A percentile compares a stretch with the other conserved stretches of the same genome.
Evolutionary conservation across 2,329 filamentous ascomycete species (phyloP).

Genomic region (Aspergillus tubingensis): DNA sequence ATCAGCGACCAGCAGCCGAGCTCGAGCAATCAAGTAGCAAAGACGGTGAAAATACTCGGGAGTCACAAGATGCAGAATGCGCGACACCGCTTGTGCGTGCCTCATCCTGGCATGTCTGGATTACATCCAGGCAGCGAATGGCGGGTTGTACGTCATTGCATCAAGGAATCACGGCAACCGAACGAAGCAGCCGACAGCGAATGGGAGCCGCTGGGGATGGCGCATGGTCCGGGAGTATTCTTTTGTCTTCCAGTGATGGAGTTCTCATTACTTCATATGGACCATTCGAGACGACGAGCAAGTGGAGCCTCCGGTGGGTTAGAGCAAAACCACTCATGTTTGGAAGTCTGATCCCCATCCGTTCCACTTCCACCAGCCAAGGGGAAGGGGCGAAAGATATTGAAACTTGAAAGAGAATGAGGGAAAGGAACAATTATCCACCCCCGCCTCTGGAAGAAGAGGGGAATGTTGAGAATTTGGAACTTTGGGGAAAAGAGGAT

Average conservation of each 20-base stretch:
- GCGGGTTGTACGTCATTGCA: slow-evolving; percentile 2
- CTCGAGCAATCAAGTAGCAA: background rate
- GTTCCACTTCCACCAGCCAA: background rate
- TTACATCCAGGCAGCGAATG: background rate
- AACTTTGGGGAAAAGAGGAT: slow-evolving; percentile 4
- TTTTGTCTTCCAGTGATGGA: background rate
- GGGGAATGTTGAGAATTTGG: background rate
- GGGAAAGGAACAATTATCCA: background rate
- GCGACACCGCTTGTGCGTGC: slow-evolving; percentile 1
- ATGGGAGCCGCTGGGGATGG: background rate
- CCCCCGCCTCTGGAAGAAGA: background rate
- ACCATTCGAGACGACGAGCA: slow-evolving; percentile 7
- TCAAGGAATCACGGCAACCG: background rate
- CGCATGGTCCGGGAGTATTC: background rate
- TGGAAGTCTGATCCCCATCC: background rate
- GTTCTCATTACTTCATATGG: slow-evolving; percentile 18
- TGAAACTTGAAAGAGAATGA: no score
- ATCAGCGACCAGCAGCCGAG: background rate
- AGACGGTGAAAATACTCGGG: background rate
- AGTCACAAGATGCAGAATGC: slow-evolving; percentile 11
- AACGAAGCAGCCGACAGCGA: background rate
- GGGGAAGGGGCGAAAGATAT: no score
- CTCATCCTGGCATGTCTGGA: background rate
- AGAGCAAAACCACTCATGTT: background rate
- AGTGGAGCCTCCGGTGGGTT: slow-evolving; percentile 2